These are phyloP conservation scores for Cyclaneusma minus DNA, from an alignment of 2,329 filamentous ascomycete species.

Conservation along the genomic window DNA sequence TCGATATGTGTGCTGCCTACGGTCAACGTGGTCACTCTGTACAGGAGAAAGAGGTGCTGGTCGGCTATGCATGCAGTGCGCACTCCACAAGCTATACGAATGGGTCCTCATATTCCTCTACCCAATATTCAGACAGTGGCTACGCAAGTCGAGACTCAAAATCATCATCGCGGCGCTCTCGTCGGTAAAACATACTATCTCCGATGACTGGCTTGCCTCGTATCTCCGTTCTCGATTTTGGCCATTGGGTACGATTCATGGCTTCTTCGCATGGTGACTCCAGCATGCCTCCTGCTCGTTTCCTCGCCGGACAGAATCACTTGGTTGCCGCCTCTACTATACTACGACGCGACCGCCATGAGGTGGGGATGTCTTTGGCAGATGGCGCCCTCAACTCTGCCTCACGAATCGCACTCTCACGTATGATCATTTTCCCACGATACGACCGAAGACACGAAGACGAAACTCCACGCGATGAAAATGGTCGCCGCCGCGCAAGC, in stretches of 20 bases:
- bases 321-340: constrained; percentile 11
- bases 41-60: constrained; percentile 52
- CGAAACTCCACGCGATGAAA: no score
- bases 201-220: constrained; percentile 19
- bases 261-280: constrained; percentile 17
- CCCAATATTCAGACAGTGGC: constrained; percentile 18
- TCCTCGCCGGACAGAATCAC: constrained; percentile 16
- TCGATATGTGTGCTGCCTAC: constrained; percentile 50
- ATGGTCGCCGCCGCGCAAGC: no score
- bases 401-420: no score
- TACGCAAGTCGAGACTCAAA: constrained; percentile 17
- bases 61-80: constrained; percentile 47
- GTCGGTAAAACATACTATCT: constrained; percentile 20
- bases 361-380: no score
- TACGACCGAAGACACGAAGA: no score
- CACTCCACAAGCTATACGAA: constrained; percentile 22
- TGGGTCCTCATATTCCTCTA: constrained; percentile 8
- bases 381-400: no score
- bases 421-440: no score
- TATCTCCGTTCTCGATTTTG: constrained; percentile 16
- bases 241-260: constrained; percentile 16
- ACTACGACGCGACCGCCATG: no score
- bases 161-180: constrained; percentile 12
- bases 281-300: constrained; percentile 16
- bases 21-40: constrained; percentile 46